These are phyloP conservation scores for Bauhinia variegata DNA, from an alignment of 306 rosid genomes.

Conservation along the genomic window DNA sequence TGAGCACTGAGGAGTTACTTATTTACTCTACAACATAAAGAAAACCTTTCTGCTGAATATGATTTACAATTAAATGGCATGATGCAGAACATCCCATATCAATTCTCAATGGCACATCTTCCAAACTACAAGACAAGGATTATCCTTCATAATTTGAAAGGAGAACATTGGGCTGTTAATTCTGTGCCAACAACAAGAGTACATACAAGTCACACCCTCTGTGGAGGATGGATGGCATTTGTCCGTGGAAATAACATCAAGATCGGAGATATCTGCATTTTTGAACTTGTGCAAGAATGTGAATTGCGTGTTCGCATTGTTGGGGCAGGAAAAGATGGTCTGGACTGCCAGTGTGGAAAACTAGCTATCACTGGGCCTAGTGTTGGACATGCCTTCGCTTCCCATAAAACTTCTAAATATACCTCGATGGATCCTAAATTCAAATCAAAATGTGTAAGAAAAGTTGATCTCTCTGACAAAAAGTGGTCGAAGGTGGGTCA, in stretches of 20 bases:
- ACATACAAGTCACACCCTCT: slow-evolving; percentile 89
- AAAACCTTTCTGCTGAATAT: slow-evolving; percentile 7
- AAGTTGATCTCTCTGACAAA: slow-evolving; percentile 55
- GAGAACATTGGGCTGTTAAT: slow-evolving; percentile 90
- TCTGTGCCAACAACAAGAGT: slow-evolving; percentile 91
- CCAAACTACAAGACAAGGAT: slow-evolving; percentile 83
- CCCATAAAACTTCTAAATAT: slow-evolving; percentile 49
- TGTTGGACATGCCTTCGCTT: slow-evolving; percentile 48
- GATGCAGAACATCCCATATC: slow-evolving; percentile 82
- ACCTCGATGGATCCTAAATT: slow-evolving; percentile 53
- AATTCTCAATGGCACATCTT: slow-evolving; percentile 86
- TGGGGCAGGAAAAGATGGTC: slow-evolving; percentile 58
- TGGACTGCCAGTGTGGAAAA: slow-evolving; percentile 62
- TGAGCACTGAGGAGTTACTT: neutral
- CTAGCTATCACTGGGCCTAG: slow-evolving; percentile 42
- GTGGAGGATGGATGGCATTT: slow-evolving; percentile 98
- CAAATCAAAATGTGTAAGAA: slow-evolving; percentile 57
- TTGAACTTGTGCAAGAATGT: slow-evolving; percentile 80
- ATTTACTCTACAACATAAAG: neutral
- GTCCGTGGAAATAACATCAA: slow-evolving; percentile 79
- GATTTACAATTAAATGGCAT: slow-evolving; percentile 31
- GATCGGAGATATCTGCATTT: slow-evolving; percentile 83
- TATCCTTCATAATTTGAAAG: slow-evolving; percentile 79
- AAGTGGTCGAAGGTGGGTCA: slow-evolving; percentile 52
- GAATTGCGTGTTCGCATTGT: slow-evolving; percentile 72